These are phyloP conservation scores for Plantago ovata DNA, from an alignment of 257 asterid species.

Conservation along the genomic window DNA sequence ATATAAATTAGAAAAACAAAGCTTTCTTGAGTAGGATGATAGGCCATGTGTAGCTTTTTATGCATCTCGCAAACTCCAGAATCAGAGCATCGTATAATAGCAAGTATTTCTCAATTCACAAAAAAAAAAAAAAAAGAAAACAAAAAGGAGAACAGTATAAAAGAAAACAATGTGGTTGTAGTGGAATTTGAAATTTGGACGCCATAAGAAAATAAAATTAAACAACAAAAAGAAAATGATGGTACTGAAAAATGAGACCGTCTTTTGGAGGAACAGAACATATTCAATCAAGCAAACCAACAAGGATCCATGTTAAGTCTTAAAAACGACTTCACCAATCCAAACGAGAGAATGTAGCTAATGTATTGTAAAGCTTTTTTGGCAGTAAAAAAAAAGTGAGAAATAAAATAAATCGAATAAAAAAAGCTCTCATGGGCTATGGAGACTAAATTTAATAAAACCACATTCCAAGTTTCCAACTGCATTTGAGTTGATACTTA, in stretches of 20 bases:
- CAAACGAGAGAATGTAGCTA: background rate
- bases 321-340: too few species aligned
- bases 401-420: background rate
- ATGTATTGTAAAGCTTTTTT: background rate
- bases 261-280: too few species aligned
- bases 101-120: too few species aligned
- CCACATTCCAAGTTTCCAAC: slow-evolving; percentile 22
- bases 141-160: too few species aligned
- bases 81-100: background rate
- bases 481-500: slow-evolving; percentile 41
- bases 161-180: too few species aligned
- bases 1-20: background rate
- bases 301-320: too few species aligned
- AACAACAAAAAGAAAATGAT: too few species aligned
- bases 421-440: background rate
- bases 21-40: background rate
- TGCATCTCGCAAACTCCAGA: background rate
- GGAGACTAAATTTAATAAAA: background rate
- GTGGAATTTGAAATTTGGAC: too few species aligned
- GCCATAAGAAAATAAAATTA: too few species aligned
- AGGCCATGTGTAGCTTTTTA: background rate
- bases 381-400: background rate
- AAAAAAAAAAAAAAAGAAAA: too few species aligned
- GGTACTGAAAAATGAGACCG: too few species aligned
- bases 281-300: too few species aligned